Evolutionary conservation across 352 stramenopile species (phyloP).

Genomic region (Phytophthora pinifolia): DNA sequence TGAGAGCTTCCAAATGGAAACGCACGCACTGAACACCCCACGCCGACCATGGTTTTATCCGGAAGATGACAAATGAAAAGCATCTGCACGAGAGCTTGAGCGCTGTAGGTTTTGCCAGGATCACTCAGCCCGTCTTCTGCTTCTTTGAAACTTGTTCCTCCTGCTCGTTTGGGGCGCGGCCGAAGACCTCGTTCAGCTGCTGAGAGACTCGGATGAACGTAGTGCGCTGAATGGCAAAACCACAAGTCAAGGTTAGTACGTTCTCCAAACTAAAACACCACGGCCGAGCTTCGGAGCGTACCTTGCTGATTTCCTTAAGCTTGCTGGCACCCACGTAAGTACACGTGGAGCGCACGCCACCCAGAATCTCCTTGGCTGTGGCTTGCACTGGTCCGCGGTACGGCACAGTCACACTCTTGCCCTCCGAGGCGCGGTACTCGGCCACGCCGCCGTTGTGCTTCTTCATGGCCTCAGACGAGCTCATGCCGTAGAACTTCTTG

Average conservation of each 20-base stretch:
- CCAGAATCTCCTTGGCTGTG: slow-evolving; percentile 91
- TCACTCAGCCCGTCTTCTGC: slow-evolving; percentile 46
- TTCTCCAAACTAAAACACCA: too few species aligned
- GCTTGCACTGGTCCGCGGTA: slow-evolving; percentile 79
- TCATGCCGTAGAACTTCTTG: slow-evolving; percentile 95
- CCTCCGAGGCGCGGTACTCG: slow-evolving; percentile 91
- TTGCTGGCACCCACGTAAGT: slow-evolving; percentile 91
- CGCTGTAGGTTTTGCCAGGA: too few species aligned
- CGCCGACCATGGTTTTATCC: too few species aligned
- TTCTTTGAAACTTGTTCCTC: slow-evolving; percentile 65
- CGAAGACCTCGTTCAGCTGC: slow-evolving; percentile 93
- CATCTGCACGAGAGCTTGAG: too few species aligned
- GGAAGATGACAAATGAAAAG: too few species aligned
- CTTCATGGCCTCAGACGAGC: slow-evolving; percentile 90
- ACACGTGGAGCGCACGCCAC: slow-evolving; percentile 91
- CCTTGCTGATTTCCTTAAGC: slow-evolving; percentile 92
- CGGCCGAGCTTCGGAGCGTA: slow-evolving; percentile 8
- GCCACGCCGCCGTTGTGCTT: slow-evolving; percentile 91
- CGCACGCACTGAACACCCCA: too few species aligned
- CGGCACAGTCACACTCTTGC: slow-evolving; percentile 90
- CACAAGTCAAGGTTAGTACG: slow-evolving; percentile 6
- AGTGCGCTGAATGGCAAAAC: slow-evolving; percentile 57
- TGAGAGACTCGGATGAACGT: slow-evolving; percentile 94
- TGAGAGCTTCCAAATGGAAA: too few species aligned
- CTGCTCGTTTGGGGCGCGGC: slow-evolving; percentile 75